Conservation (phyloP, 371 early-diverging fungal genomes). For the Rhizopus sp. region DNA sequence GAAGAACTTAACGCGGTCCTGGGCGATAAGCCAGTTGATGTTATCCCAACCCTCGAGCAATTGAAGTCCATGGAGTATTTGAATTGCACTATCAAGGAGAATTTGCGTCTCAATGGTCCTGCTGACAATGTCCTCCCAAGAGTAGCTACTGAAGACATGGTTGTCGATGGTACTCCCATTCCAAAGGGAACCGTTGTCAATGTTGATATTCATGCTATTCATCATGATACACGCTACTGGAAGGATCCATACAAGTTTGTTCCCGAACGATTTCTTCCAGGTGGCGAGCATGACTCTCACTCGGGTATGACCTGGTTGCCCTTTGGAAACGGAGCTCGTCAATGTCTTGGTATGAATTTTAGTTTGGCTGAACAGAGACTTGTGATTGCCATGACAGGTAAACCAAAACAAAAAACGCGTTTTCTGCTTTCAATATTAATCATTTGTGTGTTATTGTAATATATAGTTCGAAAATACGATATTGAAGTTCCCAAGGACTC, state of each 20-base stretch:
- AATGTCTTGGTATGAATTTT: conserved; percentile 64
- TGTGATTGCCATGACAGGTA: conserved; percentile 48
- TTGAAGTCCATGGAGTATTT: conserved; percentile 46
- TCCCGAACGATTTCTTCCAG: conserved; percentile 54
- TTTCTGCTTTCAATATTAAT: not conserved
- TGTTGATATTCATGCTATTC: conserved; percentile 19
- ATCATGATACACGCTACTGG: conserved; percentile 40
- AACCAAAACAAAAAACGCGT: conserved; percentile 12
- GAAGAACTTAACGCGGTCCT: conserved; percentile 45
- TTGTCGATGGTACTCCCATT: conserved; percentile 8
- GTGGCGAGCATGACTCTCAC: conserved; percentile 28
- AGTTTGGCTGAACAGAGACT: conserved; percentile 59
- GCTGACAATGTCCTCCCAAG: conserved; percentile 17
- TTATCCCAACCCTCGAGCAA: conserved; percentile 46
- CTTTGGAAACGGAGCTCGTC: conserved; percentile 53
- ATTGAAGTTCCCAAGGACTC: conserved; percentile 27
- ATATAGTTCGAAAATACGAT: conserved; percentile 33
- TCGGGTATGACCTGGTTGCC: conserved; percentile 48
- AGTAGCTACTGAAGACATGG: conserved; percentile 14
- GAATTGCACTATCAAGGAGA: conserved; percentile 39
- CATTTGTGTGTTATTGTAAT: not conserved
- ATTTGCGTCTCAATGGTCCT: conserved; percentile 15
- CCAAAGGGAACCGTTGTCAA: conserved; percentile 18
- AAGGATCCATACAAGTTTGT: conserved; percentile 42
- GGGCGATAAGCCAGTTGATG: conserved; percentile 43